Base-by-base conservation (phyloP, 129 eudicot genomes). In the Arctium minus region DNA sequence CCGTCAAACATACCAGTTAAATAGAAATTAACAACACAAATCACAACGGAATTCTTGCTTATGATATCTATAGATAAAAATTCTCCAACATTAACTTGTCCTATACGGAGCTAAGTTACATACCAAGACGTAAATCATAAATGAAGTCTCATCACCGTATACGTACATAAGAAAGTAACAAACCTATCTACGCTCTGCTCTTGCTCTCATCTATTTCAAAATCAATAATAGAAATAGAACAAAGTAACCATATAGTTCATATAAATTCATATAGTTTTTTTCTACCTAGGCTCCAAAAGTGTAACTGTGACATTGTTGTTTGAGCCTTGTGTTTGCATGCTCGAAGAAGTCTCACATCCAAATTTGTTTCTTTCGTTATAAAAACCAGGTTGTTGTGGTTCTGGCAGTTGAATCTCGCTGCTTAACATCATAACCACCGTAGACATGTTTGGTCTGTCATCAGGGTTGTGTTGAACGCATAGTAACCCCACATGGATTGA, bases 401-500 rank as follows among this genome's bases (percentile, higher is more conserved):
- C 40, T 8, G 78, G 78, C 48, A 79, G 72, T 69, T n/a, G 18
- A 18, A 35, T 35, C 11, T 75, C 84, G 6, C 77, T 53, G 31
- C 73, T 75, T 71, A 85, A 68, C 88, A 85, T 80, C 50, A 69
- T 50, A 67, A 67, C 67, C 30, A 74, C 88, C 4, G 80, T 8
- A n/a, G 73, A 73, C 88, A 79, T 85, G 56, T 35, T 74, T 15
- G 78, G 88, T 30, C 85, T 80, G 46, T 85, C 88, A 30, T 48
- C 69, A 22, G 81, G 81, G 76, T 39, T 35, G 13, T 85, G 88
- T 75, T 85, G 88, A 35, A 85, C 81, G 39, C 88, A 85, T 53
- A 85, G 18, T 18, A 85, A 32, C 18, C 85, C 84, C 62, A 85
- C 81, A 35, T 80, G 84, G 42, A 75, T 85, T 68, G 72, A 50